phyloP scores from a whole-genome alignment of 345 rosid species.

The Camelina hispida region DNA sequence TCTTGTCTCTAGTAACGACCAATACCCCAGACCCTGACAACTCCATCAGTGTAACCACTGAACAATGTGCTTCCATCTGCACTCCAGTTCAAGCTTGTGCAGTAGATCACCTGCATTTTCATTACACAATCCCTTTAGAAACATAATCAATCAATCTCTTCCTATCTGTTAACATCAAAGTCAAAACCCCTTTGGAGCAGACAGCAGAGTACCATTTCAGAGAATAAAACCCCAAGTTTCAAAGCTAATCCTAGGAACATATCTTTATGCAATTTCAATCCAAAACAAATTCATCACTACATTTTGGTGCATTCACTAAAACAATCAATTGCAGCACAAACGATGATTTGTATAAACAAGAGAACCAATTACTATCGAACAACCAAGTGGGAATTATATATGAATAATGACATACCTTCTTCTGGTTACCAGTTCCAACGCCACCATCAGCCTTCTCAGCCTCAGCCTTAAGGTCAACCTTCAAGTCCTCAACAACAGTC shows the following conservation, averaged over 20 bases:
- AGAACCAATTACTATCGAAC: background rate
- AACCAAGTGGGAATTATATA: background rate
- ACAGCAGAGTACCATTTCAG: background rate
- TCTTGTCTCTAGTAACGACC: constrained; percentile 58
- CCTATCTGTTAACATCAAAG: background rate
- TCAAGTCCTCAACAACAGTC: constrained; percentile 85
- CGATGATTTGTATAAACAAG: background rate
- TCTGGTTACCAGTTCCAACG: constrained; percentile 53
- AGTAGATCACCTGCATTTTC: constrained; percentile 65
- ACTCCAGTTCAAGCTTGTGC: constrained; percentile 90
- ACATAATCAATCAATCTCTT: background rate
- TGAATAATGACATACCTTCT: constrained; percentile 56
- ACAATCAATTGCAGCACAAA: background rate
- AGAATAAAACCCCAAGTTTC: background rate
- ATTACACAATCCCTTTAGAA: constrained; percentile 13
- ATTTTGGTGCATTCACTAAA: background rate
- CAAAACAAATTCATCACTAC: background rate
- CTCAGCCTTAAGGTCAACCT: constrained; percentile 86
- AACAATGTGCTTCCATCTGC: constrained; percentile 87
- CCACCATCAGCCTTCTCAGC: constrained; percentile 73
- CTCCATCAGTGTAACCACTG: constrained; percentile 89
- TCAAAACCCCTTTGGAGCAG: background rate
- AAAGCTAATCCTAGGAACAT: background rate
- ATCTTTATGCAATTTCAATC: background rate
- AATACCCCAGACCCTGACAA: constrained; percentile 89